Evolutionary conservation across 331 rosid species (phyloP).

Genomic region (Dryas integrifolia): DNA sequence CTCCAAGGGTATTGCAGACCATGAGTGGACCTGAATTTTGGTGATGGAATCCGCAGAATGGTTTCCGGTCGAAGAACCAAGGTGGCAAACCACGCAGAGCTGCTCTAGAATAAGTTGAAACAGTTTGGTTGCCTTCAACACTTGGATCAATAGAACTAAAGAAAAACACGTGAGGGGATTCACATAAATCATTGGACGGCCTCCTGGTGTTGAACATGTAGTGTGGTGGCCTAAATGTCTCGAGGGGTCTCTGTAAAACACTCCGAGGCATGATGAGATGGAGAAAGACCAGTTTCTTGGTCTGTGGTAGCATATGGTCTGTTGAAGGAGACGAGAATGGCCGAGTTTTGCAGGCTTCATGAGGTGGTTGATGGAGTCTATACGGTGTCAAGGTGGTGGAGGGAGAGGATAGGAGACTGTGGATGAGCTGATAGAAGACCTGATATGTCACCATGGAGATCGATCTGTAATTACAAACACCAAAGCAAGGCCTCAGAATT

Average conservation of each 20-base stretch:
- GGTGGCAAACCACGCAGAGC: slow-evolving; percentile 25
- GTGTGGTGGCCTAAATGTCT: slow-evolving; percentile 36
- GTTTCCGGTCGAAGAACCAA: slow-evolving; percentile 31
- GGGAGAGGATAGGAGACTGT: slow-evolving; percentile 41
- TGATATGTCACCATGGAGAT: slow-evolving; percentile 45
- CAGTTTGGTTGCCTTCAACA: neutral
- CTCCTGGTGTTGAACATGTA: slow-evolving; percentile 41
- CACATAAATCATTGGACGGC: slow-evolving; percentile 30
- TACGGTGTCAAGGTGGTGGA: slow-evolving; percentile 50
- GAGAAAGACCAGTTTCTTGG: slow-evolving; percentile 46
- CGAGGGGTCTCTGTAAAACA: slow-evolving; percentile 33
- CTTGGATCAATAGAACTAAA: slow-evolving; percentile 20
- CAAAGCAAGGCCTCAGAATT: too few relatives aligned
- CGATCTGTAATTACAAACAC: slow-evolving; percentile 32
- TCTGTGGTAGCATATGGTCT: slow-evolving; percentile 37
- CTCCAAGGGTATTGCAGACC: slow-evolving; percentile 23
- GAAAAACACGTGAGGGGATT: slow-evolving; percentile 43
- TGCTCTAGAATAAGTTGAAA: slow-evolving; percentile 32
- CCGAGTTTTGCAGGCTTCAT: slow-evolving; percentile 37
- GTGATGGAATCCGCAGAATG: slow-evolving; percentile 33
- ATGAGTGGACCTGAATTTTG: slow-evolving; percentile 33
- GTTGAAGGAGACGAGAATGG: slow-evolving; percentile 41
- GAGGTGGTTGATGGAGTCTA: slow-evolving; percentile 40
- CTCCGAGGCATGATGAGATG: slow-evolving; percentile 30
- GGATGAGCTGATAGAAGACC: slow-evolving; percentile 55